phyloP scores from a whole-genome alignment of 1,284 basidiomycete genomes.

The Dichomitus squalens region DNA sequence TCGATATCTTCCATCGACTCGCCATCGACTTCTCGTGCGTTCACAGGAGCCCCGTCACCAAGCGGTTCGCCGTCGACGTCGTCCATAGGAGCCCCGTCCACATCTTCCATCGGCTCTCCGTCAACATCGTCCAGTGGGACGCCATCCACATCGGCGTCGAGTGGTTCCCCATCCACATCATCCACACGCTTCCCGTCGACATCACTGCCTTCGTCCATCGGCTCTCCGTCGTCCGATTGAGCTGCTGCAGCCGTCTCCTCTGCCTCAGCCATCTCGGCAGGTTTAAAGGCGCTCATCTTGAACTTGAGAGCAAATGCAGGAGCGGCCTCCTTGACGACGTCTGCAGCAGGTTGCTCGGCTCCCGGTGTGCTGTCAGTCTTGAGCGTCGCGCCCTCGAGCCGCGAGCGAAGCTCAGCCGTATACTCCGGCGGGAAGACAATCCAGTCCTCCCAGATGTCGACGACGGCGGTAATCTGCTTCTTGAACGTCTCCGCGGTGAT shows the following conservation, averaged over 20 bases:
- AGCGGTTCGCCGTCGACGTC: slow-evolving; percentile 36
- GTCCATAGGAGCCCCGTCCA: slow-evolving; percentile 37
- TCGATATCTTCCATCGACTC: slow-evolving; percentile 16
- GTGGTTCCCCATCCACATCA: slow-evolving; percentile 35
- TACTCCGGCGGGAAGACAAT: slow-evolving; percentile 89
- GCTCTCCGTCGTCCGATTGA: slow-evolving; percentile 48
- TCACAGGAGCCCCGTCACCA: slow-evolving; percentile 42
- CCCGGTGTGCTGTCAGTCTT: slow-evolving; percentile 26
- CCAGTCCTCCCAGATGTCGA: slow-evolving; percentile 97
- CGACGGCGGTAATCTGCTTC: slow-evolving; percentile 81
- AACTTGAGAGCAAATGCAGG: slow-evolving; percentile 60
- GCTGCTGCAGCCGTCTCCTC: slow-evolving; percentile 34
- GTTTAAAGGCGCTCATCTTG: slow-evolving; percentile 78
- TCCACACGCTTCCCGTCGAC: slow-evolving; percentile 44
- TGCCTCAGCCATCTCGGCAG: slow-evolving; percentile 47
- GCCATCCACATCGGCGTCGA: slow-evolving; percentile 49
- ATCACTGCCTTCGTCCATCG: slow-evolving; percentile 50
- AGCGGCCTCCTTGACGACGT: slow-evolving; percentile 31
- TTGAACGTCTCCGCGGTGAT: slow-evolving; percentile 95
- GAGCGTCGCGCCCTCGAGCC: slow-evolving; percentile 66
- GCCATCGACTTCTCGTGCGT: slow-evolving; percentile 15
- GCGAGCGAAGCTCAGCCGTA: slow-evolving; percentile 66
- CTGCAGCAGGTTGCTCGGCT: slow-evolving; percentile 34
- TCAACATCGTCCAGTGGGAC: slow-evolving; percentile 47
- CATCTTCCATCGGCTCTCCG: slow-evolving; percentile 43